phyloP scores from a whole-genome alignment of 495 filamentous ascomycete genomes.

The Jackrogersella minutella region DNA sequence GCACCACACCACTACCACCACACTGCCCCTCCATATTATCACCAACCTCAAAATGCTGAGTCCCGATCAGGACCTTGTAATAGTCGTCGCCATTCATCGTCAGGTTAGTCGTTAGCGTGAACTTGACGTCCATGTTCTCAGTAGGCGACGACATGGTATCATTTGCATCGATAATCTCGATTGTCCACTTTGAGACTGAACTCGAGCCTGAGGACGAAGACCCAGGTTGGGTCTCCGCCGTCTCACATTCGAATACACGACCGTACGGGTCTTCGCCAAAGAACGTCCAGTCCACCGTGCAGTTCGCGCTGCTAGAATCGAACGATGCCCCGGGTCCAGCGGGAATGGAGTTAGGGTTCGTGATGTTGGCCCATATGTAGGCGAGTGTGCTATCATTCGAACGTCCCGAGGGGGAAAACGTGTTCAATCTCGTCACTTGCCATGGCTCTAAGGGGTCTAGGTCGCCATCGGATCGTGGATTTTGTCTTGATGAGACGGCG shows the following conservation, averaged over 20 bases:
- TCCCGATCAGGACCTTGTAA: constrained; percentile 15
- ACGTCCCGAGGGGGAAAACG: constrained; percentile 27
- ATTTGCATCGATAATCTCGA: constrained; percentile 20
- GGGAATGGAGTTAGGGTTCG: constrained; percentile 20
- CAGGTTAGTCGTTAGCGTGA: constrained; percentile 21
- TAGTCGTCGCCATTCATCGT: constrained; percentile 4
- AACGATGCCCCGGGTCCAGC: constrained; percentile 5
- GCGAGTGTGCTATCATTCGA: neutral
- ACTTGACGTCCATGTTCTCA: constrained; percentile 21
- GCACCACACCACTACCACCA: constrained; percentile 31
- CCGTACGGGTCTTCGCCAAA: constrained; percentile 11
- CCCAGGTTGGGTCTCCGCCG: neutral
- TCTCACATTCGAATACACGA: constrained; percentile 2
- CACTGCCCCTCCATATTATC: constrained; percentile 25
- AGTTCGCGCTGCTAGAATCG: constrained; percentile 17
- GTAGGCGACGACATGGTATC: constrained; percentile 5
- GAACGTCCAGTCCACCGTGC: constrained; percentile 12
- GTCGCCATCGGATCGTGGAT: neutral
- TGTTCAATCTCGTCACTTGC: constrained; percentile 17
- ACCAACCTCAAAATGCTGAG: constrained; percentile 25
- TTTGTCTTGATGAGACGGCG: neutral
- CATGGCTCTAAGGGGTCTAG: constrained; percentile 11
- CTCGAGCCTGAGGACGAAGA: neutral
- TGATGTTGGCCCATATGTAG: constrained; percentile 9
- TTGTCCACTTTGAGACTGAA: constrained; percentile 17